Conservation (phyloP, 129 eudicot genomes). For the Tagetes erecta region DNA sequence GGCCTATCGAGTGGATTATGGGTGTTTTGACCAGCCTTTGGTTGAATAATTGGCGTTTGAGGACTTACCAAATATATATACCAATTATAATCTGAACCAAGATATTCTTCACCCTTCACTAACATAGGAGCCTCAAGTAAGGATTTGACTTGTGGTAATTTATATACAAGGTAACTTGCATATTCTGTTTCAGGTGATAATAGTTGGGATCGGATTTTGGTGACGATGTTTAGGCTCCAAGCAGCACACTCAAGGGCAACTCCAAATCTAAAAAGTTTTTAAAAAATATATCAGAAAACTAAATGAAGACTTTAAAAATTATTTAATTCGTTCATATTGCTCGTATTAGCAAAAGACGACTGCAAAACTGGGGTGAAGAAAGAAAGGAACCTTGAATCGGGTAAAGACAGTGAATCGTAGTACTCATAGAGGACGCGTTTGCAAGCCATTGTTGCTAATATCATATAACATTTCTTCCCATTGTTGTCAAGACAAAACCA, state of each 20-base stretch:
- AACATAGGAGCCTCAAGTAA: neutral
- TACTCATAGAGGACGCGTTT: neutral
- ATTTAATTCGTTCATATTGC: neutral
- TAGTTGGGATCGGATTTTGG: neutral
- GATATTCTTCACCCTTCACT: neutral
- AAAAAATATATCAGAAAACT: neutral
- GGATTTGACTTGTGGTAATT: neutral
- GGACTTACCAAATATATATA: conserved; percentile 3
- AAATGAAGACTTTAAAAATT: neutral
- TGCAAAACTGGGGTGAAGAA: neutral
- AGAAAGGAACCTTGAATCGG: neutral
- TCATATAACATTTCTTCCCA: conserved; percentile 20
- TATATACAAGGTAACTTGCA: conserved; percentile 24
- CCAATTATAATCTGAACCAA: neutral
- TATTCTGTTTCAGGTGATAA: conserved; percentile 5
- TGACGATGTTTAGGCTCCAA: neutral
- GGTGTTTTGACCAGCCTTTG: neutral
- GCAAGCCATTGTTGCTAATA: neutral
- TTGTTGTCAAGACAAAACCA: conserved; percentile 25
- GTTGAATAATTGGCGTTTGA: neutral
- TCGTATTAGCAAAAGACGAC: neutral
- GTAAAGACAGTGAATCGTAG: neutral
- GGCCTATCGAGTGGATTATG: neutral
- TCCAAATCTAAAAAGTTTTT: conserved; percentile 11
- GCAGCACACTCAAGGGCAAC: neutral